Base-by-base conservation (phyloP, 148 eudicot genomes). In the Gaultheria prostrata region DNA sequence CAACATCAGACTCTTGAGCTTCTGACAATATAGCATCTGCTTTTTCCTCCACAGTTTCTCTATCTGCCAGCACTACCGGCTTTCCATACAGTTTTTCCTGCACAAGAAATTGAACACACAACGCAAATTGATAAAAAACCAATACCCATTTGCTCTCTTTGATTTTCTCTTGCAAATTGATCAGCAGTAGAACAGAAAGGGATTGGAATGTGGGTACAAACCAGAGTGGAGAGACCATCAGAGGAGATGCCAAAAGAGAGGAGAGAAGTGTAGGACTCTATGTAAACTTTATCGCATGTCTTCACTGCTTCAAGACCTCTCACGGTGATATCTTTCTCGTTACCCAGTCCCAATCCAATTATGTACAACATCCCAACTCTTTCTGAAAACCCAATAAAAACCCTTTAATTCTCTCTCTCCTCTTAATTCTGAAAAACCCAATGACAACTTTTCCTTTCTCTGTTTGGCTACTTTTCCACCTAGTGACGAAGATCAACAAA, bases 11-110 rank as follows among this genome's bases (percentile, higher is more conserved):
- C 30, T 87, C 59, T 15, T 76, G 85, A 75, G 99, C 99, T 88
- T 94, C 93, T 3, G 87, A 87, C 67, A 97, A 82, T 82, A 97
- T 90, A 63, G 78, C 87, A 81, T 93, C 95, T 0, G 90, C 92
- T 82, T 91, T 94, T 79, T 97, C 99, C 92, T 97, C 95, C 72
- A 94, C 98, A 91, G 92, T 92, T 84, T 96, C 98, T 89, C 98
- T 88, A 76, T 96, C 98, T 3, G 98, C 94, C 82, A 93, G 89
- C 1, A 61, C 91, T 74, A 97, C 32, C 26, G 93, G 33, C 70
- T 93, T 97, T 65, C 96, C 99, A 89, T 92, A 97, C 21, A 97
- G 50, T 76, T 88, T 84, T 88, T 94, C 98, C 97, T 96, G 83
- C 76, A 73, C 73, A 35, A 71, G 30, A 46, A 77, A 33, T 28